Percentiles rank a stretch among this genome's conserved stretches.
These are phyloP conservation scores for Pisolithus microcarpus DNA, from an alignment of 768 basidiomycete genomes.

Conservation along the genomic window DNA sequence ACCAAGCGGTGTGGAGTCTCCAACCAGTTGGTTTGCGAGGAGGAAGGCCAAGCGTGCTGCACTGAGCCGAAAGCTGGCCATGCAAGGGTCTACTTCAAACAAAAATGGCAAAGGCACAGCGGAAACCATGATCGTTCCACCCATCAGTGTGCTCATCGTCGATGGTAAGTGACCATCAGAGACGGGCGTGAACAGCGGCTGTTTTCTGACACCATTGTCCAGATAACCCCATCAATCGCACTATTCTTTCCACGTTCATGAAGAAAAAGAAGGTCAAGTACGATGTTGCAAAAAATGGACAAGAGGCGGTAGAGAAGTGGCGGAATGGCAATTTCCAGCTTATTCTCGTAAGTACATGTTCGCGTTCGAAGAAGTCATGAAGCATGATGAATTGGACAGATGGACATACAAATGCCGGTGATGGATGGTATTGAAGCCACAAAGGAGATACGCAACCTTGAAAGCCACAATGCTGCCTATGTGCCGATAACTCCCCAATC, in stretches of 20 bases:
- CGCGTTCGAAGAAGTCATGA: background rate
- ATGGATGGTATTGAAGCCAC: slow-evolving; percentile 99
- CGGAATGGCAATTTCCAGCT: slow-evolving; percentile 87
- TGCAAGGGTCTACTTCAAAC: slow-evolving; percentile 22
- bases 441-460: slow-evolving; percentile 85
- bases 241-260: slow-evolving; percentile 96
- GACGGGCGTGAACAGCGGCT: background rate
- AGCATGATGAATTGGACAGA: slow-evolving; percentile 43
- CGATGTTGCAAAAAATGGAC: slow-evolving; percentile 89
- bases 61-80: slow-evolving; percentile 22
- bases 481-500: slow-evolving; percentile 62
- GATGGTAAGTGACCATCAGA: slow-evolving; percentile 58
- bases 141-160: slow-evolving; percentile 96
- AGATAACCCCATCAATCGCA: slow-evolving; percentile 99
- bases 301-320: slow-evolving; percentile 96
- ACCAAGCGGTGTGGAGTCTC: slow-evolving; percentile 20
- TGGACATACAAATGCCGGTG: slow-evolving; percentile 99
- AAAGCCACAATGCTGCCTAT: slow-evolving; percentile 60
- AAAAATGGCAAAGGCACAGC: slow-evolving; percentile 46
- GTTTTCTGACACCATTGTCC: slow-evolving; percentile 9
- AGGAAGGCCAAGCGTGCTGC: slow-evolving; percentile 26
- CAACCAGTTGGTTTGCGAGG: slow-evolving; percentile 20
- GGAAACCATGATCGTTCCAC: slow-evolving; percentile 80
- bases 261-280: slow-evolving; percentile 92
- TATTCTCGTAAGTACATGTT: slow-evolving; percentile 63